phyloP scores from a whole-genome alignment of 1,284 basidiomycete genomes.

The Ceratobasidium sp. region DNA sequence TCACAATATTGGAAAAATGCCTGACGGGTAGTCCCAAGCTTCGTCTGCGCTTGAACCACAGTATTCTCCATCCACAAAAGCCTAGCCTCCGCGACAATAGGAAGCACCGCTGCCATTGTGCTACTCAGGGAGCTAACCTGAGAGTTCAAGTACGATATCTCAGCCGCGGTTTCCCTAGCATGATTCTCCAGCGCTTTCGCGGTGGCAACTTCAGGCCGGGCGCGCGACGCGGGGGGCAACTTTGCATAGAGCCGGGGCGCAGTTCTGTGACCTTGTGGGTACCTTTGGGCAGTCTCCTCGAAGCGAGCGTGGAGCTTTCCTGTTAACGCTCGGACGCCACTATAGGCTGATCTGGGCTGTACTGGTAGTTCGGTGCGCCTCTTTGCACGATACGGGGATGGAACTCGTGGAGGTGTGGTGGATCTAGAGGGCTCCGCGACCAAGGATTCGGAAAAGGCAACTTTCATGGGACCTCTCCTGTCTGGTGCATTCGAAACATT shows the following conservation, averaged over 20 bases:
- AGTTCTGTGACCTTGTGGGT: conserved; percentile 22
- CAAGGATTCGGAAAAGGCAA: background rate
- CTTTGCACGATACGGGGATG: background rate
- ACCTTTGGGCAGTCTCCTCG: background rate
- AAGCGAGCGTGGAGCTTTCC: background rate
- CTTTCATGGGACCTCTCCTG: background rate
- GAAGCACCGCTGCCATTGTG: conserved; percentile 9
- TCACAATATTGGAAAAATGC: conserved; percentile 34
- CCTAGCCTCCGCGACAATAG: conserved; percentile 17
- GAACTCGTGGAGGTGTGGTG: background rate
- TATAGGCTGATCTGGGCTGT: background rate
- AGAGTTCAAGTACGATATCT: conserved; percentile 1
- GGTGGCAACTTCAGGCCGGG: background rate
- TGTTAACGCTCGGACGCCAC: background rate
- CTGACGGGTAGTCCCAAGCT: conserved; percentile 11
- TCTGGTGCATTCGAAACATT: background rate
- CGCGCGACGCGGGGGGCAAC: background rate
- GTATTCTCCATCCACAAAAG: conserved; percentile 25
- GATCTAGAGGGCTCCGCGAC: background rate
- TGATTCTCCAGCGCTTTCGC: background rate
- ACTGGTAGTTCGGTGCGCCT: background rate
- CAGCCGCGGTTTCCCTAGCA: background rate
- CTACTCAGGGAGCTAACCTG: conserved; percentile 2
- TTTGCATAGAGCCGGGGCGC: background rate
- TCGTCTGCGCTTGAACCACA: conserved; percentile 7